These are phyloP conservation scores for Boletus vinaceobasis DNA, from an alignment of 768 basidiomycete species.

Conservation along the genomic window DNA sequence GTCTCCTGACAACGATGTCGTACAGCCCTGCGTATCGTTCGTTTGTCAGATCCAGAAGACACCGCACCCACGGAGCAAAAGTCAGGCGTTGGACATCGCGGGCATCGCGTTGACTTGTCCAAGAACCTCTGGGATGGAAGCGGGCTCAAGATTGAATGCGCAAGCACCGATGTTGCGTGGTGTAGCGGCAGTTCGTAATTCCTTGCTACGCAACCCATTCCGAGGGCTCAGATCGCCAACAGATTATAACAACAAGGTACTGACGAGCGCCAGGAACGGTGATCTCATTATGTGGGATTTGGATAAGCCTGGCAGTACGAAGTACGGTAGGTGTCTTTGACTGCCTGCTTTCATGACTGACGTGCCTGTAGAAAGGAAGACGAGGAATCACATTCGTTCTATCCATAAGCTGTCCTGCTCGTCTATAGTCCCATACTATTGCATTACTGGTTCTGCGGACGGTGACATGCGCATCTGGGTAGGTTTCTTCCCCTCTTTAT, in stretches of 20 bases:
- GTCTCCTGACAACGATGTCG: slow-evolving; percentile 8
- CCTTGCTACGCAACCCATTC: neutral
- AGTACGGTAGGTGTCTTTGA: slow-evolving; percentile 54
- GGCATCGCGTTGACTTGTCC: slow-evolving; percentile 66
- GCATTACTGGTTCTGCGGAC: slow-evolving; percentile 77
- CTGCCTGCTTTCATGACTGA: slow-evolving; percentile 11
- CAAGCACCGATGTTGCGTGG: slow-evolving; percentile 81
- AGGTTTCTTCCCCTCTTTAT: slow-evolving; percentile 14
- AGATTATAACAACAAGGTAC: slow-evolving; percentile 73
- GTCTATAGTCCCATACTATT: slow-evolving; percentile 63
- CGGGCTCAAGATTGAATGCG: slow-evolving; percentile 74
- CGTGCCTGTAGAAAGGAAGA: slow-evolving; percentile 53
- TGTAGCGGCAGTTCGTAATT: slow-evolving; percentile 56
- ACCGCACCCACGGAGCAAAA: slow-evolving; percentile 44
- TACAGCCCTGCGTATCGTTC: slow-evolving; percentile 58
- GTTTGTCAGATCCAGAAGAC: slow-evolving; percentile 49
- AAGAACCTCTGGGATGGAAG: slow-evolving; percentile 78
- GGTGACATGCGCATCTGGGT: slow-evolving; percentile 83
- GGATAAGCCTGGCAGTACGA: slow-evolving; percentile 59
- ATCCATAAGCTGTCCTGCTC: slow-evolving; percentile 71
- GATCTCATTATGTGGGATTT: slow-evolving; percentile 85
- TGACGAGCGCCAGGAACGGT: slow-evolving; percentile 78
- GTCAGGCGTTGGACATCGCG: slow-evolving; percentile 52
- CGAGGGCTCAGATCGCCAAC: slow-evolving; percentile 2
- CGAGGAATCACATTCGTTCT: slow-evolving; percentile 68